Evolutionary conservation across 1,139 yeast genomes (phyloP).

Genomic region (Geotrichum macrosporum): DNA sequence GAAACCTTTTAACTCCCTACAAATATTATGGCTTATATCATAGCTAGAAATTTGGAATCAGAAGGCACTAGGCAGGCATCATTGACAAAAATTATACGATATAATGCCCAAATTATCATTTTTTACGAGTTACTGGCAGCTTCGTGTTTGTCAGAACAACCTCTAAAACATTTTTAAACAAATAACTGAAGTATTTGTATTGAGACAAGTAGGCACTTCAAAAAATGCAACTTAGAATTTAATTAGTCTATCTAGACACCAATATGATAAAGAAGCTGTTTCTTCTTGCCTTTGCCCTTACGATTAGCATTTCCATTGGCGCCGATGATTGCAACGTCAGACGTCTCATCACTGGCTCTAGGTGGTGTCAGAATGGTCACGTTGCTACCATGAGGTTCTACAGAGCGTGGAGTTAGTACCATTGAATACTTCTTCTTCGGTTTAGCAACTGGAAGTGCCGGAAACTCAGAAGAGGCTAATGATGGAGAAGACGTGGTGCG

Average conservation of each 20-base stretch:
- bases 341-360: background rate
- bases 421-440: constrained; percentile 4
- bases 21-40: too few species aligned
- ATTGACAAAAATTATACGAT: too few species aligned
- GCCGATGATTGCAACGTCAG: background rate
- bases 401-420: constrained; percentile 15
- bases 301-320: constrained; percentile 6
- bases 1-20: too few species aligned
- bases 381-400: constrained; percentile 11
- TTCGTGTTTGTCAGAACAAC: too few species aligned
- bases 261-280: constrained; percentile 27
- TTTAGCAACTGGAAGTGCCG: constrained; percentile 11
- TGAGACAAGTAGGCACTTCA: too few species aligned
- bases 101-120: too few species aligned
- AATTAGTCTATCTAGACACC: constrained; percentile 20
- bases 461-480: constrained; percentile 3
- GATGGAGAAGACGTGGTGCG: constrained; percentile 4
- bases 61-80: too few species aligned
- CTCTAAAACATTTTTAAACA: too few species aligned
- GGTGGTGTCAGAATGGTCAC: constrained; percentile 16
- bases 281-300: constrained; percentile 28
- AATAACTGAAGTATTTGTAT: too few species aligned
- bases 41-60: too few species aligned
- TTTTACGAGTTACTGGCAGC: too few species aligned
- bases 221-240: too few species aligned